These are phyloP conservation scores for Trypanosoma mega DNA, from an alignment of 208 protist species.

Conservation along the genomic window DNA sequence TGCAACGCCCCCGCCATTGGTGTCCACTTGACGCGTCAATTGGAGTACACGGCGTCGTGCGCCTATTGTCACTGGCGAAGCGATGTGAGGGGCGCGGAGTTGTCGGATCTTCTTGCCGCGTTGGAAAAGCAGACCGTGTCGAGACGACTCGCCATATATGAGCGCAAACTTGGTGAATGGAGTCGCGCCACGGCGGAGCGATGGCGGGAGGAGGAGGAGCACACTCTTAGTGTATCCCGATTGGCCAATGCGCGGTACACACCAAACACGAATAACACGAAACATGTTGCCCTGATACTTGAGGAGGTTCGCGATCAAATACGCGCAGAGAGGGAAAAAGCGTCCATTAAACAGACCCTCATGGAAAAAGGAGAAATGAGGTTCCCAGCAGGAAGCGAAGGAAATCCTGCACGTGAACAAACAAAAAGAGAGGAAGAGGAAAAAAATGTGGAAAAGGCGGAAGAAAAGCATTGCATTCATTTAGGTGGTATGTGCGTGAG, in stretches of 20 bases:
- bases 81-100: not conserved
- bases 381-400: not conserved
- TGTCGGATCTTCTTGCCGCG: conserved; percentile 8
- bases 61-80: conserved; percentile 55
- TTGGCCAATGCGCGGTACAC: conserved; percentile 2
- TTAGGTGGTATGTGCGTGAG: no score
- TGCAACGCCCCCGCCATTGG: conserved; percentile 28
- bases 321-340: not conserved
- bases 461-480: no score
- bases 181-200: not conserved
- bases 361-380: not conserved
- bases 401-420: not conserved
- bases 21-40: conserved; percentile 10
- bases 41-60: conserved; percentile 47
- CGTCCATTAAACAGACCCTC: not conserved
- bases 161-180: conserved; percentile 3
- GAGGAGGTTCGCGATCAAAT: conserved; percentile 28
- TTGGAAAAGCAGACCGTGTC: not conserved
- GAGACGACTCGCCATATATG: not conserved
- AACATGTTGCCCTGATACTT: conserved; percentile 34
- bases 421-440: not conserved
- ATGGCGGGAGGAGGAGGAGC: not conserved
- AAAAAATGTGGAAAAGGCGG: not conserved
- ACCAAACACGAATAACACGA: not conserved
- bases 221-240: conserved; percentile 12